Percentiles rank a stretch among this genome's conserved stretches.
These are phyloP conservation scores for Amanita phalloides DNA, from an alignment of 768 basidiomycete species.

Conservation along the genomic window DNA sequence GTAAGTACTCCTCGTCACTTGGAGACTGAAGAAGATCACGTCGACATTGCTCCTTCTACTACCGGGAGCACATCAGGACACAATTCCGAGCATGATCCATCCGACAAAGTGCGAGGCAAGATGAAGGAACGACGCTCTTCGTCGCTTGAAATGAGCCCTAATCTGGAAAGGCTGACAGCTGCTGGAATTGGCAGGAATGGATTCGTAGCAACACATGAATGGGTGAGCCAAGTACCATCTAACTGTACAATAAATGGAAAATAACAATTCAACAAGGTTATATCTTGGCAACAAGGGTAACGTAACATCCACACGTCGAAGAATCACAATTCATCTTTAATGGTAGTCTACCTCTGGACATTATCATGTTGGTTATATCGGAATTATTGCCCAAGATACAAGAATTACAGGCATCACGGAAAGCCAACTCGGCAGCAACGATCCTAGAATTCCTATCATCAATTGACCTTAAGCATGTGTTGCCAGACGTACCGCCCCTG, in stretches of 20 bases:
- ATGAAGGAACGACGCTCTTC: constrained; percentile 64
- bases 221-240: constrained; percentile 45
- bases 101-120: constrained; percentile 91
- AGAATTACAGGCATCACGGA: constrained; percentile 60
- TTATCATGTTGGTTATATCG: constrained; percentile 78
- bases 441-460: constrained; percentile 69
- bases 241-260: not conserved
- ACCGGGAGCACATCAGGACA: not conserved
- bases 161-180: constrained; percentile 55
- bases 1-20: constrained; percentile 9
- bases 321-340: constrained; percentile 7
- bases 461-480: constrained; percentile 56
- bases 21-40: not conserved
- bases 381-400: constrained; percentile 83
- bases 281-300: constrained; percentile 96
- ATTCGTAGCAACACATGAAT: constrained; percentile 94
- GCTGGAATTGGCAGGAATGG: constrained; percentile 77
- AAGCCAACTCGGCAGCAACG: constrained; percentile 50
- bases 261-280: constrained; percentile 37
- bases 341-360: constrained; percentile 74
- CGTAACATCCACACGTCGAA: constrained; percentile 8
- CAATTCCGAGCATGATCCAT: constrained; percentile 19
- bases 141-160: constrained; percentile 38
- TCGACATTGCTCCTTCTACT: not conserved
- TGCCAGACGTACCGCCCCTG: constrained; percentile 61